A percentile compares a stretch with the other conserved stretches of the same genome.
These are phyloP conservation scores for Hymenoscyphus repandus DNA, from an alignment of 2,329 filamentous ascomycete species.

Conservation along the genomic window DNA sequence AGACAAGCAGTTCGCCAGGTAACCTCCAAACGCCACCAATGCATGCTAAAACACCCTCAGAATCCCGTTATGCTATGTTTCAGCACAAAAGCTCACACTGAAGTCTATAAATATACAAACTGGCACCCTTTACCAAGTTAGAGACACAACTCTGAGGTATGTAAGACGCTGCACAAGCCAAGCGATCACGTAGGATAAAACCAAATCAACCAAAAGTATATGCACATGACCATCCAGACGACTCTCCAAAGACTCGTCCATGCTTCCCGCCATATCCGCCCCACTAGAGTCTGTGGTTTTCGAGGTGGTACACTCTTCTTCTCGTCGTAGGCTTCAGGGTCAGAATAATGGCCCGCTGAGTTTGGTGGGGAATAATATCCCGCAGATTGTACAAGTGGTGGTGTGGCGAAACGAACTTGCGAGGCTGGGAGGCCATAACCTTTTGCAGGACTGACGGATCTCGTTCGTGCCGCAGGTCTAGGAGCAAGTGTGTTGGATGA, in stretches of 20 bases:
- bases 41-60: not conserved
- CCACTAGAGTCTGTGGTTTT: constrained; percentile 31
- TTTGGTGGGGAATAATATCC: constrained; percentile 8
- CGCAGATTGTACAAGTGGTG: constrained; percentile 14
- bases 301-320: constrained; percentile 1
- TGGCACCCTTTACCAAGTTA: too few species aligned
- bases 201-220: constrained; percentile 64
- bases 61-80: not conserved
- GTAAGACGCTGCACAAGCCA: too few species aligned
- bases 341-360: constrained; percentile 12
- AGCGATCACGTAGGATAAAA: constrained; percentile 20
- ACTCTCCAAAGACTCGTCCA: constrained; percentile 57
- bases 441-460: constrained; percentile 25
- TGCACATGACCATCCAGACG: constrained; percentile 54
- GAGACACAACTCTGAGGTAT: too few species aligned
- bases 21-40: not conserved
- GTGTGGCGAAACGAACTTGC: constrained; percentile 19
- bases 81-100: too few species aligned
- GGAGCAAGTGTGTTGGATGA: constrained; percentile 25
- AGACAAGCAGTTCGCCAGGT: not conserved
- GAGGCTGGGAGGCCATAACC: constrained; percentile 26
- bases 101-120: too few species aligned
- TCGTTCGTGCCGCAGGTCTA: constrained; percentile 23
- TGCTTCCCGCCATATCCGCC: constrained; percentile 54
- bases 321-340: constrained; percentile 10